These are phyloP conservation scores for Phytomonas sp. DNA, from an alignment of 208 protist genomes.

Conservation along the genomic window DNA sequence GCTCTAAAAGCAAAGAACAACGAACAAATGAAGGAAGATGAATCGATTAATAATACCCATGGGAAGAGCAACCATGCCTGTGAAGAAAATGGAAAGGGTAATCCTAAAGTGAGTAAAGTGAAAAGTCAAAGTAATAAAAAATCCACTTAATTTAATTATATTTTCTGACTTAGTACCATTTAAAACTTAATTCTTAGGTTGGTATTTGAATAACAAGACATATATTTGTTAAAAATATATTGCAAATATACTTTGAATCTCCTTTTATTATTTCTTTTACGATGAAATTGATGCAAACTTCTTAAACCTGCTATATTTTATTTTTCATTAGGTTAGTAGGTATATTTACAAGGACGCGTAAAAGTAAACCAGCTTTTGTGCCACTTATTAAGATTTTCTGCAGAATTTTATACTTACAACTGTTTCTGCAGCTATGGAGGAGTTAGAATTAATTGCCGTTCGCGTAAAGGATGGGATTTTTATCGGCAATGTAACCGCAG, in stretches of 20 bases:
- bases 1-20: slow-evolving; percentile 61
- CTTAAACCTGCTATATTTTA: background rate
- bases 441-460: slow-evolving; percentile 76
- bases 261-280: background rate
- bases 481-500: slow-evolving; percentile 75
- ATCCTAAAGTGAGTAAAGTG: slow-evolving; percentile 7
- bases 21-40: slow-evolving; percentile 83
- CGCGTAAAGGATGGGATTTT: slow-evolving; percentile 91
- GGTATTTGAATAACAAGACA: slow-evolving; percentile 6
- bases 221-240: slow-evolving; percentile 8
- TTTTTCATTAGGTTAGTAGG: background rate
- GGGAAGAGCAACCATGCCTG: slow-evolving; percentile 13
- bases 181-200: slow-evolving; percentile 7
- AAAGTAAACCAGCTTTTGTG: background rate
- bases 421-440: slow-evolving; percentile 18
- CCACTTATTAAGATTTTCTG: slow-evolving; percentile 10
- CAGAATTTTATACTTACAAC: slow-evolving; percentile 10
- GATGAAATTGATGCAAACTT: background rate
- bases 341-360: background rate
- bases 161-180: slow-evolving; percentile 16
- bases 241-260: background rate
- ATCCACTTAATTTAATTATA: slow-evolving; percentile 2
- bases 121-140: slow-evolving; percentile 5
- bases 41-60: slow-evolving; percentile 7
- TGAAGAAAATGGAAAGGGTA: slow-evolving; percentile 12